Evolutionary conservation across 2,329 filamentous ascomycete genomes (phyloP).

Genomic region (Ophiostoma pallidulum): DNA sequence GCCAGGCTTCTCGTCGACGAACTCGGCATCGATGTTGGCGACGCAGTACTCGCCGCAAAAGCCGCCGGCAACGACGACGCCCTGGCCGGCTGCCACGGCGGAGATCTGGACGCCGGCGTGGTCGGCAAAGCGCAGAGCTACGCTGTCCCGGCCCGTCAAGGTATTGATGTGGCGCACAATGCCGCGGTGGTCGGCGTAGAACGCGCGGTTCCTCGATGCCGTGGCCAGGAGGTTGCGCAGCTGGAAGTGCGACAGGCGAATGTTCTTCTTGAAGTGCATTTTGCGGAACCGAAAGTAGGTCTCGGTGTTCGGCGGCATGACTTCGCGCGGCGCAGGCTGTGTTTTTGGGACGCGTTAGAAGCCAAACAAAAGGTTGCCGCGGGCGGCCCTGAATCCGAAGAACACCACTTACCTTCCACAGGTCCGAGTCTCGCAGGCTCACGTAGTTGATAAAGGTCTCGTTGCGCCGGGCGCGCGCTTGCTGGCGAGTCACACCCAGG

Average conservation of each 20-base stretch:
- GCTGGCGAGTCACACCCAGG: constrained; percentile 39
- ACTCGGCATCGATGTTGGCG: constrained; percentile 32
- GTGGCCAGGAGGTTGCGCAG: constrained; percentile 53
- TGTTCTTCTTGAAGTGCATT: constrained; percentile 45
- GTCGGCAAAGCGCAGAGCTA: constrained; percentile 34
- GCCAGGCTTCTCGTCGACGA: constrained; percentile 21
- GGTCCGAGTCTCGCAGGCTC: constrained; percentile 40
- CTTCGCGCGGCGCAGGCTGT: constrained; percentile 19
- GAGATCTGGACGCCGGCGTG: constrained; percentile 35
- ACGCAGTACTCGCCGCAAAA: constrained; percentile 49
- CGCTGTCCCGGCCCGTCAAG: constrained; percentile 34
- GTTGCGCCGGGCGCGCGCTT: constrained; percentile 38
- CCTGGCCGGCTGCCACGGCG: constrained; percentile 42
- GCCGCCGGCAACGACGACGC: constrained; percentile 49
- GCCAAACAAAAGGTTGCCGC: neutral
- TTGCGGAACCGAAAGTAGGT: constrained; percentile 50
- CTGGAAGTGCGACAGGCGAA: constrained; percentile 56
- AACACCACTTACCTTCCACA: constrained; percentile 39
- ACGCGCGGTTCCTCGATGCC: constrained; percentile 44
- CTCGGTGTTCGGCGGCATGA: constrained; percentile 29
- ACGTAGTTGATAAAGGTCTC: constrained; percentile 49
- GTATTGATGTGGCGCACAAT: constrained; percentile 46
- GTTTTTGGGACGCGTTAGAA: neutral
- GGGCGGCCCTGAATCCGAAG: no score
- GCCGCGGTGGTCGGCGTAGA: constrained; percentile 43